Base-by-base conservation (phyloP, 805 yeast species). In the Wickerhamomyces ciferrii region DNA sequence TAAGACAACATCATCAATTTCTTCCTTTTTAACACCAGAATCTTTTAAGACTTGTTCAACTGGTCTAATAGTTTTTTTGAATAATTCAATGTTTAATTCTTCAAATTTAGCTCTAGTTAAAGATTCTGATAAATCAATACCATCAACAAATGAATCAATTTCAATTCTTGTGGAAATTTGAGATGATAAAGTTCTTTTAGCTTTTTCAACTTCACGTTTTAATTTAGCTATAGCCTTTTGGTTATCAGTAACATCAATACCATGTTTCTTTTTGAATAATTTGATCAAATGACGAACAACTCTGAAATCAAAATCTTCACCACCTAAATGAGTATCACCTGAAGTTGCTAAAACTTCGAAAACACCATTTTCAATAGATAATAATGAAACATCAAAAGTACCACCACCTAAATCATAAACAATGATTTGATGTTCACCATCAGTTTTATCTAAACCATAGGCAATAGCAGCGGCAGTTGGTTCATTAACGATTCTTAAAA, bases 401-500 rank as follows among this genome's bases (percentile, higher is more conserved):
- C 97, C 97, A 71, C 97, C 97, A 79, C 97, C 97, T 61, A 90
- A 79, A 71, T 90, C 97, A 68, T 88, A 90, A 48, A 90, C 95
- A 63, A 90, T 81, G 57, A 90, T 88, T 70, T 90, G 92, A 62
- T 86, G 87, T 71, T 90, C 97, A 54, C 79, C 85, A 36, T 82
- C 84, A 51, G 81, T 77, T 65, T 84, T 76, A 68, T 88, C 96
- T 58, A 91, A 76, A 65, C 97, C 97, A 71, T 90, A 90, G 53
- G 97, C 97, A 70, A 90, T 88, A 47, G 97, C 97, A 56, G 97
- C 97, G 41, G 97, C 97, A 50, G 97, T 90, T 61, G 96, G 96
- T 76, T 87, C 96, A 68, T 87, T 87, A 52, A 87, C 92, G 58
- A 87, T 87, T 77, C 96, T 84, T 69, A 87, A 74, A 54, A 87